Conservation (phyloP, 2,329 filamentous ascomycete species). For the Aspergillus vadensis region DNA sequence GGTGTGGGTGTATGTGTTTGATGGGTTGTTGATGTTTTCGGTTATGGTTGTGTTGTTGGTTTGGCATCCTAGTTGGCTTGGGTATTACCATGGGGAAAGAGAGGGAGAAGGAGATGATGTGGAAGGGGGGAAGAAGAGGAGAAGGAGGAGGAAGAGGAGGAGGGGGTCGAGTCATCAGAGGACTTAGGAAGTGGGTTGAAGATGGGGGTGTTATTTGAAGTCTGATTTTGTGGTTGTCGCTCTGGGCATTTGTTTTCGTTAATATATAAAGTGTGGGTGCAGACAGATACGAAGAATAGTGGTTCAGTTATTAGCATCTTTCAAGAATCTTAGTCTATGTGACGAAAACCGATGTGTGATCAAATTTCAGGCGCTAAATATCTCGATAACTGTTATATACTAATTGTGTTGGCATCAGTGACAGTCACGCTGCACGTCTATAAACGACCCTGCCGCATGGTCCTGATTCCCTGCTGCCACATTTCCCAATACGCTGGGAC, state of each 20-base stretch:
- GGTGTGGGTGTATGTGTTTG: slow-evolving; percentile 1
- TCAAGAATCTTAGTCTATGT: too few relatives aligned
- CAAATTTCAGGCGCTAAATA: too few relatives aligned
- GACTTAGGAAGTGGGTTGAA: not conserved
- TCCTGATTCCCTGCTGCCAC: not conserved
- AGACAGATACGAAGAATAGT: too few relatives aligned
- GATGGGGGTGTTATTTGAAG: not conserved
- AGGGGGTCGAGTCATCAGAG: not conserved
- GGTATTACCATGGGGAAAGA: not conserved
- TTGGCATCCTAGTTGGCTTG: not conserved
- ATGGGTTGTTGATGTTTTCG: not conserved
- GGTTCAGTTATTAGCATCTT: too few relatives aligned
- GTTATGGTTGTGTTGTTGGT: not conserved
- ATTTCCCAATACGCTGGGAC: slow-evolving; percentile 29
- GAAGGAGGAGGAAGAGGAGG: not conserved
- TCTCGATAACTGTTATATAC: too few relatives aligned
- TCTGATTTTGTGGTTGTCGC: too few relatives aligned
- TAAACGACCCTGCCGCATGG: not conserved
- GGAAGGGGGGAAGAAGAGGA: not conserved
- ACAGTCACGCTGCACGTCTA: not conserved
- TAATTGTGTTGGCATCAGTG: too few relatives aligned
- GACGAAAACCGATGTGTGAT: too few relatives aligned
- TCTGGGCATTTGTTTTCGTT: too few relatives aligned
- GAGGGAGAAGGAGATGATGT: not conserved
- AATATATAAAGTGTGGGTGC: too few relatives aligned